These are phyloP conservation scores for Apiosordaria backusii DNA, from an alignment of 495 filamentous ascomycete genomes.

Conservation along the genomic window DNA sequence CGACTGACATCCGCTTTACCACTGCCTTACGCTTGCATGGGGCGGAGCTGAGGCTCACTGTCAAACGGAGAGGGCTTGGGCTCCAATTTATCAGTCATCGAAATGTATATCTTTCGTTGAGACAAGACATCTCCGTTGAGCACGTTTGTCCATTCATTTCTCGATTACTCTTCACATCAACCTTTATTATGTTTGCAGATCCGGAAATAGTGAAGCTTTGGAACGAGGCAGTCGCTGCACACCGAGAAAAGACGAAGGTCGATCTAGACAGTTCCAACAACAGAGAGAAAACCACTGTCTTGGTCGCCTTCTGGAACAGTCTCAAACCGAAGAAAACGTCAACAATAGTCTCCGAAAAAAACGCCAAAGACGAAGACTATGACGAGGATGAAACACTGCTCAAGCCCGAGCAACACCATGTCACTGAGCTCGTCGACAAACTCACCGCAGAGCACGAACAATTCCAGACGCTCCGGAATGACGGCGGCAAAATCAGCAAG, in stretches of 20 bases:
- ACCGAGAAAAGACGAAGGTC: slow-evolving; percentile 3
- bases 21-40: neutral
- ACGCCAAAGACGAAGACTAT: neutral
- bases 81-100: neutral
- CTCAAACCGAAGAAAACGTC: neutral
- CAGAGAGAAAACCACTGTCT: neutral
- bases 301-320: slow-evolving; percentile 3
- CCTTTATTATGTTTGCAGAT: neutral
- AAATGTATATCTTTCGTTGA: too few relatives aligned
- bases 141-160: neutral
- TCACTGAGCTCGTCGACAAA: neutral
- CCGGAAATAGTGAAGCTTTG: slow-evolving; percentile 4
- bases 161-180: neutral
- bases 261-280: neutral
- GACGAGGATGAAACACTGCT: neutral
- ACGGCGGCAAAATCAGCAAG: slow-evolving; percentile 1
- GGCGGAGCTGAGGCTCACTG: neutral
- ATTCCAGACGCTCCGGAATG: slow-evolving; percentile 2
- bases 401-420: neutral
- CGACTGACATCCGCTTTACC: neutral
- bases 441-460: slow-evolving; percentile 3
- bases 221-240: slow-evolving; percentile 5
- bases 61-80: neutral
- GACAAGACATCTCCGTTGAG: neutral
- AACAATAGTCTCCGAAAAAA: neutral